Conservation (phyloP, 495 filamentous ascomycete species). For the Bryoglossum gracile region DNA sequence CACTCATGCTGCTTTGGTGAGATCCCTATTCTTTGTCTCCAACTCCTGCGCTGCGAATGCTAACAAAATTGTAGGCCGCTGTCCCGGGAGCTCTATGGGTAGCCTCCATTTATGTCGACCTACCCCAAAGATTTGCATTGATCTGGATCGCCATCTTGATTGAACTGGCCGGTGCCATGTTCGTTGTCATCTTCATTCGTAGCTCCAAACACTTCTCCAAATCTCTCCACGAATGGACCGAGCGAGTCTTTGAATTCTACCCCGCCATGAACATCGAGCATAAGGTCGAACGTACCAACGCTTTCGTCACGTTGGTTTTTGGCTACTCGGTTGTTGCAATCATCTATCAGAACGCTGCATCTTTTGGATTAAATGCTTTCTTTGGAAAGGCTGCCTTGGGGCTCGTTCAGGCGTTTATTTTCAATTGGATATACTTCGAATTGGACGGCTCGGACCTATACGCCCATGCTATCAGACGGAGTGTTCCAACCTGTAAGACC, state of each 20-base stretch:
- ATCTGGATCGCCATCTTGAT: constrained; percentile 44
- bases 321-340: constrained; percentile 51
- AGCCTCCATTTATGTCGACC: constrained; percentile 41
- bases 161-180: constrained; percentile 34
- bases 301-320: constrained; percentile 54
- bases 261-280: constrained; percentile 57
- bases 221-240: constrained; percentile 23
- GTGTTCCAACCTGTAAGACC: constrained; percentile 31
- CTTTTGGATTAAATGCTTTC: constrained; percentile 49
- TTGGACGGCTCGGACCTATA: constrained; percentile 48
- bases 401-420: constrained; percentile 49
- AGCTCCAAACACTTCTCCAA: constrained; percentile 13
- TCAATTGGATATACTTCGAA: constrained; percentile 61
- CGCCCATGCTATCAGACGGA: constrained; percentile 49
- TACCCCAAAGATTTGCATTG: constrained; percentile 35
- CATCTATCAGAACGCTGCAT: constrained; percentile 44
- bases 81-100: constrained; percentile 46
- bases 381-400: constrained; percentile 52
- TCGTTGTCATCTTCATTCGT: constrained; percentile 29
- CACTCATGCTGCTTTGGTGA: constrained; percentile 23
- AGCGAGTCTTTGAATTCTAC: constrained; percentile 45
- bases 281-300: constrained; percentile 49
- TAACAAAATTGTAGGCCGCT: constrained; percentile 22
- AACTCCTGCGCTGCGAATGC: not conserved
- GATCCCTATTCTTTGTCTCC: not conserved